Evolutionary conservation across 768 basidiomycete species (phyloP).

Genomic region (Tricholoma terreum): DNA sequence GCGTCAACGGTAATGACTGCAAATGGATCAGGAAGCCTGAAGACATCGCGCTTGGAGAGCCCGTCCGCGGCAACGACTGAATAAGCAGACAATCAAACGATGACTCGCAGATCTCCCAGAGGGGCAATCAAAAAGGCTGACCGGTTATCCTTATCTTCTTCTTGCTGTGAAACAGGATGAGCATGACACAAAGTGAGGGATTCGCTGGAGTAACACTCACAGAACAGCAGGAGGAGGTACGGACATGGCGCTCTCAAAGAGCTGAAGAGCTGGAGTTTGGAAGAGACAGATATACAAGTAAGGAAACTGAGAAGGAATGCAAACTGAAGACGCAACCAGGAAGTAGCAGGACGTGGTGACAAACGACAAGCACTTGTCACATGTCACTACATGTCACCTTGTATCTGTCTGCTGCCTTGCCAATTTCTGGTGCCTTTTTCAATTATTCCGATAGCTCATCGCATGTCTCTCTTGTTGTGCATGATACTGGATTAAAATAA

Average conservation of each 20-base stretch:
- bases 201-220: constrained; percentile 30
- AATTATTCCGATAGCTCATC: too few relatives aligned
- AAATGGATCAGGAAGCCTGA: constrained; percentile 95
- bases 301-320: background rate
- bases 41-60: constrained; percentile 91
- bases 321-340: background rate
- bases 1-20: constrained; percentile 98
- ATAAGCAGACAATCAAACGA: constrained; percentile 7
- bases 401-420: too few relatives aligned
- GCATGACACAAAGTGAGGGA: background rate
- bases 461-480: too few relatives aligned
- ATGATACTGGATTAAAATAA: too few relatives aligned
- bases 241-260: constrained; percentile 35
- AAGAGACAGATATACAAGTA: background rate
- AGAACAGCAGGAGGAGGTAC: constrained; percentile 42
- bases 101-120: background rate
- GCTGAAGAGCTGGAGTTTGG: background rate
- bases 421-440: too few relatives aligned
- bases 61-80: constrained; percentile 95
- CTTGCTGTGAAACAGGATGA: constrained; percentile 32
- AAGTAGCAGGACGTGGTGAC: background rate
- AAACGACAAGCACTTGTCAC: constrained; percentile 1
- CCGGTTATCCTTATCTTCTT: constrained; percentile 83
- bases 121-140: constrained; percentile 24
- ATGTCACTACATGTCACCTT: background rate